Base-by-base conservation (phyloP, 73 alveolate species). In the Paramecium sexaurelia region DNA sequence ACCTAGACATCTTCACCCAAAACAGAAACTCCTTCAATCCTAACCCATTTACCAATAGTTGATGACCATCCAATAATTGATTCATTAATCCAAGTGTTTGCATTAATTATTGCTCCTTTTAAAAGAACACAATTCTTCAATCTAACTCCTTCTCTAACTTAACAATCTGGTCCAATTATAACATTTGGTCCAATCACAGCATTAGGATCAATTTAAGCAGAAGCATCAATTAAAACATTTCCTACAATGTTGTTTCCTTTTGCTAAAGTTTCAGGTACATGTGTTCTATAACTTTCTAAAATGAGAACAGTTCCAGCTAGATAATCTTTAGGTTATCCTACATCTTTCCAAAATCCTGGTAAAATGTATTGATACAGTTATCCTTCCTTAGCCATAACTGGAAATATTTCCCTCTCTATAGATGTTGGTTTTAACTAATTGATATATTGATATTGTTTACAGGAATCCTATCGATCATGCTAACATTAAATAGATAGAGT, bases 331-430 rank as follows among this genome's bases (percentile, higher is more conserved):
- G 99, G 99, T 84, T 97, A 97, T 19, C 99, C 99, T 19, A 98
- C 98, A 91, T 98, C 99, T 93, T 96, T 97, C 99, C 99, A 98
- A 92, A 97, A 98, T 13, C 99, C 99, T 73, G 94, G 94, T 35
- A 98, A 92, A 6, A 94, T 92, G 92, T 93, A 88, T 40, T 96
- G 92, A 95, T 94, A 97, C 55, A 98, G 92, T 75, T 96, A 95
- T 32, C 97, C 97, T 56, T 98, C 99, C 37, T 89, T 92, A 29
- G 99, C 99, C 99, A 98, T 98, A 45, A 75, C 66, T 22, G 99
- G 99, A 92, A 98, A 98, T 19, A 96, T 92, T 91, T 97, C 99
- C 78, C 99, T 91, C 84, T 98, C 99, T 56, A 98, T 96, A 2
- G 99, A 96, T 10, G 99, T 98, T 10, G 99, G 99, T 56, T 93